Evolutionary conservation across 371 early-diverging fungal genomes (phyloP), one percentile per base, ranked within the genome.

Genomic region (Actinomucor elegans): DNA sequence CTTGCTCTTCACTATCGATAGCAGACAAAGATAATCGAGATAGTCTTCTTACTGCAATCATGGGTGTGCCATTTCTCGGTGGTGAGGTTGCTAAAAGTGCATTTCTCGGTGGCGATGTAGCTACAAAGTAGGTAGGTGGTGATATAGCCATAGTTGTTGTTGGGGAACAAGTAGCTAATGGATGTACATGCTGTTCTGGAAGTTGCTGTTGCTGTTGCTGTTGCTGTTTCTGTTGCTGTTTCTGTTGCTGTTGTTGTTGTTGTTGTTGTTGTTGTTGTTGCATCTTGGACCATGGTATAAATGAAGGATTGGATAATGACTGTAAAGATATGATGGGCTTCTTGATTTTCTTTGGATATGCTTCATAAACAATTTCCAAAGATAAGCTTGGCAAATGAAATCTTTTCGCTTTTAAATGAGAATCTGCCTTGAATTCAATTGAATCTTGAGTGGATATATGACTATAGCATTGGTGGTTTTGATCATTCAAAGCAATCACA

Each of bases 11-110:
- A n/a, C 61, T 51, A n/a, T 67, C 51, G 2, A 71, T 61, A 6
- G 77, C 77, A 6, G 77, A 77, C 11, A 75, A 21, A 21, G 75
- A 75, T 21, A 75, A 49, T 0, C 71, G 52, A 7, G 75, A 75
- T 9, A 75, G 24, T n/a, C 75, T 49, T 17, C 75, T 59, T 4
- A 63, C 61, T 15, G 67, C 57, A 12, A 66, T 47, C 26, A 45
- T 42, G 14, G 50, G 41, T 9, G 41, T 15, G 10, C 18, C 10
- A 8, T 28, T 26, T n/a, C n/a, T n/a, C n/a, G n/a, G n/a, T n/a
- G n/a, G n/a, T n/a, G n/a, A n/a, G n/a, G n/a, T n/a, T n/a, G n/a
- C n/a, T n/a, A n/a, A n/a, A n/a, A n/a, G n/a, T n/a, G n/a, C n/a
- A n/a, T n/a, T n/a, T n/a, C n/a, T n/a, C n/a, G n/a, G n/a, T n/a